Evolutionary conservation across 1,139 yeast genomes (phyloP).

Genomic region (Magnusiomyces suaveolens): DNA sequence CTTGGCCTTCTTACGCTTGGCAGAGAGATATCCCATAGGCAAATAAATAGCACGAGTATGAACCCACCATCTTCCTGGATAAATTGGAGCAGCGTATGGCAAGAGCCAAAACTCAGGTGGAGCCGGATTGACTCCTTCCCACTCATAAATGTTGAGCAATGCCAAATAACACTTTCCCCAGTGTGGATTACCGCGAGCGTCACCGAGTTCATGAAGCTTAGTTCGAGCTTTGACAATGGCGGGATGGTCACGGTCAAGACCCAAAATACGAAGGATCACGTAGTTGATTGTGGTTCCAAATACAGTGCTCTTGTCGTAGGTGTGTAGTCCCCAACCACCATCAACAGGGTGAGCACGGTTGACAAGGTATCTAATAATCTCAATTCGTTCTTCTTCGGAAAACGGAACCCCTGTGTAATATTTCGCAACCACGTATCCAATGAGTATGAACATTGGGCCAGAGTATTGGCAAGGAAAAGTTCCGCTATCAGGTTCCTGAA

Average conservation of each 20-base stretch:
- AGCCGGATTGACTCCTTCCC: conserved; percentile 98
- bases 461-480: conserved; percentile 86
- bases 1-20: conserved; percentile 47
- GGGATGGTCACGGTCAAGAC: conserved; percentile 62
- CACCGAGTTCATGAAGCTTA: conserved; percentile 66
- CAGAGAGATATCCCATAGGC: conserved; percentile 73
- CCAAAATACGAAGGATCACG: conserved; percentile 65
- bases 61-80: conserved; percentile 99
- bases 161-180: conserved; percentile 97
- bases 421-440: conserved; percentile 72
- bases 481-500: conserved; percentile 72
- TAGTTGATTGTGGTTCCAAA: conserved; percentile 91
- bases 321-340: conserved; percentile 99
- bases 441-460: conserved; percentile 96
- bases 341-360: conserved; percentile 94
- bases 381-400: conserved; percentile 54
- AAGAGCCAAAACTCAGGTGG: conserved; percentile 92
- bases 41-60: conserved; percentile 89
- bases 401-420: conserved; percentile 63
- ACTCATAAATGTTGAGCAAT: conserved; percentile 65
- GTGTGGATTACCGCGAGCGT: conserved; percentile 85
- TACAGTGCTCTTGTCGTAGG: conserved; percentile 85
- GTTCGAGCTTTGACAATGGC: conserved; percentile 71
- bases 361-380: conserved; percentile 72
- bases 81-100: conserved; percentile 73